These are phyloP conservation scores for Cadophora malorum DNA, from an alignment of 2,329 filamentous ascomycete species.

Conservation along the genomic window DNA sequence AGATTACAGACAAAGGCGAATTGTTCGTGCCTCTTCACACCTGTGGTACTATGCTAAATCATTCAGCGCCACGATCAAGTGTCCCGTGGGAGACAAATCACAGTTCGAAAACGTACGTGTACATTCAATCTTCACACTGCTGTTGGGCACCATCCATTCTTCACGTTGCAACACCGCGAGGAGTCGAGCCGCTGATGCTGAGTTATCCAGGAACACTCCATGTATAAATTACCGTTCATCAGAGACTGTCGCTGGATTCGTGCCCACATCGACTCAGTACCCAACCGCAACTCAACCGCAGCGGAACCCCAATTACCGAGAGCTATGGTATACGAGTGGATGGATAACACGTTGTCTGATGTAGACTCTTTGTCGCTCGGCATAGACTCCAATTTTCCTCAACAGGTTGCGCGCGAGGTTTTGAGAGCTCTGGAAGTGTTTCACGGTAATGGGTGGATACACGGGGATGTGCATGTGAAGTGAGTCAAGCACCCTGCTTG, in stretches of 20 bases:
- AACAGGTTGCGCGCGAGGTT: background rate
- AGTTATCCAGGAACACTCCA: background rate
- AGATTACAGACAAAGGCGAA: background rate
- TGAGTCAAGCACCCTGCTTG: background rate
- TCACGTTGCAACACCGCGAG: background rate
- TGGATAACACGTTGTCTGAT: background rate
- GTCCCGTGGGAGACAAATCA: background rate
- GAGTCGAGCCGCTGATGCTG: background rate
- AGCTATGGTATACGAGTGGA: slow-evolving; percentile 3
- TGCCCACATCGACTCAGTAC: background rate
- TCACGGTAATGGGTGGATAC: background rate
- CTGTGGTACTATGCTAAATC: background rate
- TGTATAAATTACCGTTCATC: background rate
- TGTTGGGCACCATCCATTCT: background rate
- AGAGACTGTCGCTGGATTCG: background rate
- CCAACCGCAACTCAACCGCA: too few species aligned
- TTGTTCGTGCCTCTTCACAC: background rate
- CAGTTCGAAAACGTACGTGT: background rate
- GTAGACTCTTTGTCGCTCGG: background rate
- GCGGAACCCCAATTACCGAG: background rate
- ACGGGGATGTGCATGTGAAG: background rate
- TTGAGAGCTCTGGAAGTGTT: background rate
- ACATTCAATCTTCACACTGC: background rate
- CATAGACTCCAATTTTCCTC: background rate
- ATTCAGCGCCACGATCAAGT: background rate